phyloP scores from a whole-genome alignment of 2,329 filamentous ascomycete species.

The Fusarium annulatum region DNA sequence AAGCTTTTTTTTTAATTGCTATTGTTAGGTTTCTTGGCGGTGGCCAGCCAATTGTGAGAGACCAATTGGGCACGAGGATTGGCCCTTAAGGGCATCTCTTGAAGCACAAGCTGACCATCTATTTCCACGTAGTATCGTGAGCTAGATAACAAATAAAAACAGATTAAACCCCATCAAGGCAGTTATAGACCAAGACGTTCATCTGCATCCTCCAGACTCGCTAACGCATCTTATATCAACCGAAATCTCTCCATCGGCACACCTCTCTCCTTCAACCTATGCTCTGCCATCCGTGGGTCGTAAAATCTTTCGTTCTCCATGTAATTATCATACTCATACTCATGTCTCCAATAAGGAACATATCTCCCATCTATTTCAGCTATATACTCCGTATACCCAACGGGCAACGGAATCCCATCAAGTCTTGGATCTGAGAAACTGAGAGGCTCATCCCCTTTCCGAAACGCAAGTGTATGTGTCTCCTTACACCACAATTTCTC shows the following conservation, averaged over 20 bases:
- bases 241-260: not conserved
- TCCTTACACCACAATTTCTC: not conserved
- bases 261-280: not conserved
- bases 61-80: rapidly evolving
- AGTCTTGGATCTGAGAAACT: not conserved
- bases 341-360: not conserved
- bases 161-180: not conserved
- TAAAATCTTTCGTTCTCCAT: rapidly evolving
- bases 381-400: not conserved
- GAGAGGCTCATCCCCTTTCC: not conserved
- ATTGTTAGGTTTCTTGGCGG: not conserved
- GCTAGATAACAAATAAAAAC: not conserved
- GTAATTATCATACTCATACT: not conserved
- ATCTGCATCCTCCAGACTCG: not conserved
- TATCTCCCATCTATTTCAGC: rapidly evolving
- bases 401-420: not conserved
- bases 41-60: rapidly evolving
- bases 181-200: no score
- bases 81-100: not conserved
- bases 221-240: not conserved
- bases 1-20: no score
- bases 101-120: not conserved
- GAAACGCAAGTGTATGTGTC: not conserved
- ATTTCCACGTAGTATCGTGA: not conserved
- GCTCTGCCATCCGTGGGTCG: not conserved